phyloP scores from a whole-genome alignment of 768 basidiomycete genomes.

The Collybiopsis luxurians region DNA sequence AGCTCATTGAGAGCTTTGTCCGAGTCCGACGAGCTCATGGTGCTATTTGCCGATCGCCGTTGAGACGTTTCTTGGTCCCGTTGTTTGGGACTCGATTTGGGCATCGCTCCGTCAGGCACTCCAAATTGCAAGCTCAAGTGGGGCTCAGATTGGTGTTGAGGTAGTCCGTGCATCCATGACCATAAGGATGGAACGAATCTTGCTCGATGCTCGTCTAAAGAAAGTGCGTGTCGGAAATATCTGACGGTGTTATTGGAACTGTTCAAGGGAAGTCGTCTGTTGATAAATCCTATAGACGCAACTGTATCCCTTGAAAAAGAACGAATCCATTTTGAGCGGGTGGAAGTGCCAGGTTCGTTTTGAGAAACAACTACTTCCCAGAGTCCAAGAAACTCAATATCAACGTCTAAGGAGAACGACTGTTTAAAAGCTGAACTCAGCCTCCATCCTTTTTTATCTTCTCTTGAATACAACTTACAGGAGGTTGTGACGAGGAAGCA shows the following conservation, averaged over 20 bases:
- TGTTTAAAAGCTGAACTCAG: constrained; percentile 55
- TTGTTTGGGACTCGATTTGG: neutral
- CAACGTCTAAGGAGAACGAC: constrained; percentile 49
- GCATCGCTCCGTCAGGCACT: neutral
- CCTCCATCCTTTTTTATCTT: constrained; percentile 46
- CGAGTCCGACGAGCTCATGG: neutral
- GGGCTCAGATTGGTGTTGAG: neutral
- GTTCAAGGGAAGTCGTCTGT: constrained; percentile 55
- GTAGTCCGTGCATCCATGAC: neutral
- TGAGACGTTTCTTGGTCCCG: neutral
- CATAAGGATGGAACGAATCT: constrained; percentile 15
- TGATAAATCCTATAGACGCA: constrained; percentile 56
- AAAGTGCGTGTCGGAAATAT: constrained; percentile 38
- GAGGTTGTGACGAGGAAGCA: constrained; percentile 36
- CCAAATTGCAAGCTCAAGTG: neutral
- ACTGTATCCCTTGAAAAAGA: constrained; percentile 57
- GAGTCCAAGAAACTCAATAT: constrained; percentile 58
- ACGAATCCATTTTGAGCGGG: neutral
- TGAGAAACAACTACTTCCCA: constrained; percentile 47
- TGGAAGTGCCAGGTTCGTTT: no score
- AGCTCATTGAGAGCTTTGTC: neutral
- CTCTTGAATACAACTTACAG: constrained; percentile 55
- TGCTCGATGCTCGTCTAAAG: constrained; percentile 39
- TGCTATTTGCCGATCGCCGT: neutral
- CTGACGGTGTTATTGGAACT: constrained; percentile 44